Evolutionary conservation across 345 rosid species (phyloP).

Genomic region (Heritiera littoralis): DNA sequence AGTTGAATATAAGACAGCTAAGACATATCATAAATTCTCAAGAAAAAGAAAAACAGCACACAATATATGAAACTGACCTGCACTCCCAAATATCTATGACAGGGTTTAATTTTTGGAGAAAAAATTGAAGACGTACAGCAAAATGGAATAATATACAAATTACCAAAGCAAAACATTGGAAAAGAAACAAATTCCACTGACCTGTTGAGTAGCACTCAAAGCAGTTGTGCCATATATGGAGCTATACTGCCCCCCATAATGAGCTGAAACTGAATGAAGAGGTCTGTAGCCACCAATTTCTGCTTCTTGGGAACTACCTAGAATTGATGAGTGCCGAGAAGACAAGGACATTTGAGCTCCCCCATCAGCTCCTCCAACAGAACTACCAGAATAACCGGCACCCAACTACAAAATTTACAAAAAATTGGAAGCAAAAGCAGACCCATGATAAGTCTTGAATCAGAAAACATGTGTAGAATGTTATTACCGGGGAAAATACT

Average conservation of each 20-base stretch:
- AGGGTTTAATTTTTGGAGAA: neutral
- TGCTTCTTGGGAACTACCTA: constrained; percentile 63
- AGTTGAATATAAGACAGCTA: neutral
- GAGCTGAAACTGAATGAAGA: constrained; percentile 55
- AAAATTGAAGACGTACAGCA: neutral
- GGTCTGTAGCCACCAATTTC: constrained; percentile 70
- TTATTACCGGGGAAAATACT: neutral
- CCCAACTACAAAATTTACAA: constrained; percentile 49
- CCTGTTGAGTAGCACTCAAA: constrained; percentile 68
- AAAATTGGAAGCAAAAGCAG: neutral
- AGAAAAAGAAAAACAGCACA: neutral
- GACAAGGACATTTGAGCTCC: constrained; percentile 62
- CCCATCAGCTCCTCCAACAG: constrained; percentile 65
- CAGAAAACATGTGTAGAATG: neutral
- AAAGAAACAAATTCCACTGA: constrained; percentile 19
- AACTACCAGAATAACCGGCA: constrained; percentile 58
- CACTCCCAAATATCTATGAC: neutral
- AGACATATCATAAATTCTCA: neutral
- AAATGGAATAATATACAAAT: constrained; percentile 7
- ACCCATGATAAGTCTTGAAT: neutral
- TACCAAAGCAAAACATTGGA: neutral
- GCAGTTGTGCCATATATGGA: constrained; percentile 64
- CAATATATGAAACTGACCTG: neutral
- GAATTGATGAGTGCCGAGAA: constrained; percentile 59
- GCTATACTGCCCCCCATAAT: constrained; percentile 71